Percentiles rank a stretch among this genome's conserved stretches.
Evolutionary conservation across 257 asterid species (phyloP).

Genomic region (Solanum verrucosum): DNA sequence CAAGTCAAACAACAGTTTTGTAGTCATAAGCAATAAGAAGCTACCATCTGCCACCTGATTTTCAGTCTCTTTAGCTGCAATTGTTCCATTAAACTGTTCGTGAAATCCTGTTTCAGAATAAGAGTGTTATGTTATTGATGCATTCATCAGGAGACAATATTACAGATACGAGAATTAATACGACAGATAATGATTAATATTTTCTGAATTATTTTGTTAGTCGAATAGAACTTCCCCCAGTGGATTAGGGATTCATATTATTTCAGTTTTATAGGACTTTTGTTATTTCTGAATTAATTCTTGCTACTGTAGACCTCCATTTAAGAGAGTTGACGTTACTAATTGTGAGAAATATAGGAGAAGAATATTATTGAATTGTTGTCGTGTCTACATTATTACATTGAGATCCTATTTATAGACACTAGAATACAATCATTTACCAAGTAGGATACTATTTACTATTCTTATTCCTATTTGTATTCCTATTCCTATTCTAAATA

Average conservation of each 20-base stretch:
- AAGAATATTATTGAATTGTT: too few species aligned
- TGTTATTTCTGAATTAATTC: background rate
- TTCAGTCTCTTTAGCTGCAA: constrained; percentile 31
- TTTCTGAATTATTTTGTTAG: background rate
- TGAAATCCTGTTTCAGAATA: constrained; percentile 29
- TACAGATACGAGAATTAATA: background rate
- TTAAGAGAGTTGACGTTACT: background rate
- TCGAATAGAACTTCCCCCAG: background rate
- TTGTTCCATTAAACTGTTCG: constrained; percentile 46
- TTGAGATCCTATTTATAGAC: too few species aligned
- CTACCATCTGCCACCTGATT: constrained; percentile 74
- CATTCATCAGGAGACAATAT: background rate
- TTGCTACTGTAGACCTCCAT: background rate
- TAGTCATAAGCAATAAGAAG: constrained; percentile 32
- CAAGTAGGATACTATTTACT: too few species aligned
- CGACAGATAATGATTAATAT: background rate
- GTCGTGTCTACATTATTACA: too few species aligned
- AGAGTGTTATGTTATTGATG: background rate
- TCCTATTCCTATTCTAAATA: too few species aligned
- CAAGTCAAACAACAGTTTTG: constrained; percentile 9
- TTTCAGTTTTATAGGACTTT: background rate
- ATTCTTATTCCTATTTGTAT: too few species aligned
- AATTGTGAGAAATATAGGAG: background rate
- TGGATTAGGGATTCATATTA: background rate
- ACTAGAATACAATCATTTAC: too few species aligned